A percentile compares a stretch with the other conserved stretches of the same genome.
Evolutionary conservation across 495 filamentous ascomycete genomes (phyloP).

Genomic region (Aspergillus bridgeri): DNA sequence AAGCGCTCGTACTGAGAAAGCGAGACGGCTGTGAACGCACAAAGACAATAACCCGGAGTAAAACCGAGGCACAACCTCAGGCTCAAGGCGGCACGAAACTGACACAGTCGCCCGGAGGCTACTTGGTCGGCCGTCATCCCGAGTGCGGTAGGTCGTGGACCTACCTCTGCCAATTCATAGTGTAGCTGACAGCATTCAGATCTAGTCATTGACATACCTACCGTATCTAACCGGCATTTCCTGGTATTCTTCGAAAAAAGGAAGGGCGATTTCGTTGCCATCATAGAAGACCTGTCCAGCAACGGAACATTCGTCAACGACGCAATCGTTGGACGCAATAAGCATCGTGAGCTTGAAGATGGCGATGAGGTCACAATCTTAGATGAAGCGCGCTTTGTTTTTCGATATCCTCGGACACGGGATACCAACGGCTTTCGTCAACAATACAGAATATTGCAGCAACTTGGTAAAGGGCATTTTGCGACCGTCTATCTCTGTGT

Average conservation of each 20-base stretch:
- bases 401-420: conserved; percentile 78
- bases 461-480: conserved; percentile 95
- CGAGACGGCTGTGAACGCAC: conserved; percentile 60
- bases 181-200: conserved; percentile 51
- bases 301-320: conserved; percentile 98
- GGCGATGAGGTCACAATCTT: conserved; percentile 86
- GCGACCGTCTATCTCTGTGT: conserved; percentile 90
- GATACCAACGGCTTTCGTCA: conserved; percentile 75
- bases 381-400: conserved; percentile 79
- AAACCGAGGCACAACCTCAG: conserved; percentile 32
- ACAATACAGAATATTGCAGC: conserved; percentile 78
- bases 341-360: conserved; percentile 80
- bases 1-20: conserved; percentile 70
- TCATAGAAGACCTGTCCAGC: conserved; percentile 89
- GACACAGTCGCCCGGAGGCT: conserved; percentile 70
- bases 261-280: conserved; percentile 70
- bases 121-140: conserved; percentile 85
- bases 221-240: conserved; percentile 95
- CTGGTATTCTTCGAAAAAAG: conserved; percentile 85
- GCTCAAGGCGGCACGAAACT: conserved; percentile 9
- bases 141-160: conserved; percentile 76
- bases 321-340: conserved; percentile 84
- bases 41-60: conserved; percentile 33
- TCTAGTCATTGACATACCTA: conserved; percentile 69
- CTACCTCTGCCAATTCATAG: neutral